Percentiles rank a stretch among this genome's conserved stretches.
Conservation (phyloP, 352 stramenopile genomes). For the Phytophthora meadii region DNA sequence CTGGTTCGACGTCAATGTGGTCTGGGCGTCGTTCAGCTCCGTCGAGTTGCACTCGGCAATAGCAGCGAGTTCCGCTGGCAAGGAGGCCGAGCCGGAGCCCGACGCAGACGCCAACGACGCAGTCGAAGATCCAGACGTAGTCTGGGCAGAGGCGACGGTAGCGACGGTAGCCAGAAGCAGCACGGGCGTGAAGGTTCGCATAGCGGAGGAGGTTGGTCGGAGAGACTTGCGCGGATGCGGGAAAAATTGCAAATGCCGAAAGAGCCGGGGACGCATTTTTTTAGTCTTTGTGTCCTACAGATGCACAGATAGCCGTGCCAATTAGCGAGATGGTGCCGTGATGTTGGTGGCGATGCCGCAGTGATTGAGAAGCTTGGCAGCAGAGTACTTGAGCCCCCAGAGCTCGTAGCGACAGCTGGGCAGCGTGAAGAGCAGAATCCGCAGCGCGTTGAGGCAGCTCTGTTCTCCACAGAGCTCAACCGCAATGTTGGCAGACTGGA, state of each 20-base stretch:
- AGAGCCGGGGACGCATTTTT: conserved; percentile 19
- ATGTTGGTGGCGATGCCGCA: conserved; percentile 49
- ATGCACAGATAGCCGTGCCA: conserved; percentile 13
- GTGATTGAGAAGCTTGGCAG: conserved; percentile 43
- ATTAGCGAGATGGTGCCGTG: conserved; percentile 1
- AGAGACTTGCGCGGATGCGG: neutral
- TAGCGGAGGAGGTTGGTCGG: conserved; percentile 1
- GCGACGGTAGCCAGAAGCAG: conserved; percentile 28
- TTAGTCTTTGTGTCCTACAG: conserved; percentile 9
- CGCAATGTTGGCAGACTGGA: conserved; percentile 32
- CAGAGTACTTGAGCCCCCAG: conserved; percentile 44
- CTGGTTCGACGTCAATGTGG: conserved; percentile 53
- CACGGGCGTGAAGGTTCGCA: conserved; percentile 28
- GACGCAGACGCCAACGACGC: conserved; percentile 28
- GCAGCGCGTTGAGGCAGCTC: conserved; percentile 51
- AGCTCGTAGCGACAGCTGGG: conserved; percentile 60
- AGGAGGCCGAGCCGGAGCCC: conserved; percentile 19
- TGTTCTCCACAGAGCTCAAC: conserved; percentile 44
- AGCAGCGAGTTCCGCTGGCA: conserved; percentile 42
- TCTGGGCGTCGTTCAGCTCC: conserved; percentile 47
- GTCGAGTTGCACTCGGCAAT: conserved; percentile 54
- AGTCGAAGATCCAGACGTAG: conserved; percentile 10
- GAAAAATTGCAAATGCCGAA: conserved; percentile 14
- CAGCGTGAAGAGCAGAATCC: conserved; percentile 50
- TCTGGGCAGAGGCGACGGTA: conserved; percentile 24